Base-by-base conservation (phyloP, 495 filamentous ascomycete species). In the Aspergillus ostianus region DNA sequence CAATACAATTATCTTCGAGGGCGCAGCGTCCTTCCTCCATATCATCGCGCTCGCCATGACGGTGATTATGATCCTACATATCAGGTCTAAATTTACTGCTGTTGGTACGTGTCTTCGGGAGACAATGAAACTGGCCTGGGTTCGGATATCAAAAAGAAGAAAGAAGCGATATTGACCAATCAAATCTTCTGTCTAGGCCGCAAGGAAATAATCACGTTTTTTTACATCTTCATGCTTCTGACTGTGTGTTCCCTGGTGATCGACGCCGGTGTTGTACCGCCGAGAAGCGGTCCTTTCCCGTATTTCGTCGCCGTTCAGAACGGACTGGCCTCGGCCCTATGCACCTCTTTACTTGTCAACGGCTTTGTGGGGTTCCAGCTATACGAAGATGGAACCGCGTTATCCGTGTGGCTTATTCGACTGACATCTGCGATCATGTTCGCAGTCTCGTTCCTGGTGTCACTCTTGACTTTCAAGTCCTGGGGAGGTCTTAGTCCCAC, bases 341-440 rank as follows among this genome's bases (percentile, higher is more conserved):
- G 91, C 70, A 93, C 90, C 10, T 95, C 89, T 73, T 80, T 99
- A 46, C 77, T 98, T 57, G 90, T 99, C 80, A 98, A 98, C 72
- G 94, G 95, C 29, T 99, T 99, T 70, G 93, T 99, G 46, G 94
- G 94, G 41, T 99, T 98, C 77, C 95, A 98, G 75, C 83, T 99
- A 6, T 99, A 98, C 73, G 94, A 99, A 73, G 94, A 99, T 71
- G 94, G 94, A n/a, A 99, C 94, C 2, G 87, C 87, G 8, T 81
- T 97, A 41, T 97, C 93, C 0, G 86, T 99, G 29, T 99, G 93
- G 94, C 85, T 97, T 57, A 80, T 99, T 53, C 87, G 95, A 30
- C 66, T 90, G 12, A 85, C 81, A 58, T 94, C 90, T 3, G 74
- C 87, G 2, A 84, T 77, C 53, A 94, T 95, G 81, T 98, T 97